Conservation (phyloP, 345 rosid species). For the Camelina hispida region DNA sequence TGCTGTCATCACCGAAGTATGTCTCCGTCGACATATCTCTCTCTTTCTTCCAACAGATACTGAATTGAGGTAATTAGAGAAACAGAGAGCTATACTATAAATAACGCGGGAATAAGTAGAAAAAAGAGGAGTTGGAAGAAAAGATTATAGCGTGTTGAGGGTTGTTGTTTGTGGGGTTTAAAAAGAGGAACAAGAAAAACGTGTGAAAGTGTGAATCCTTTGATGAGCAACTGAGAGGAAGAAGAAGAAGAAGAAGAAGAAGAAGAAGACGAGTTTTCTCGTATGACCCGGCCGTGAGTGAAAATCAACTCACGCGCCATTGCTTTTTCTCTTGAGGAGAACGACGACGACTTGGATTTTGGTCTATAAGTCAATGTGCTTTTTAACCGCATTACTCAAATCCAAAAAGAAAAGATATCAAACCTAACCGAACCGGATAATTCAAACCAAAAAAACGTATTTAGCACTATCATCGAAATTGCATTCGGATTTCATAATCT, state of each 20-base stretch:
- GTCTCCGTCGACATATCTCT: slow-evolving; percentile 50
- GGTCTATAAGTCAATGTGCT: not conserved
- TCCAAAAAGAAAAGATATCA: not conserved
- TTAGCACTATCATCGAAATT: not conserved
- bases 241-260: too few relatives aligned
- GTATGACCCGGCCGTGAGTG: not conserved
- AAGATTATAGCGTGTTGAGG: slow-evolving; percentile 2
- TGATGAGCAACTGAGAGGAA: not conserved
- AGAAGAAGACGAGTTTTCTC: not conserved
- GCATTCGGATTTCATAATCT: too few relatives aligned
- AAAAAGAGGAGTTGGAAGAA: not conserved
- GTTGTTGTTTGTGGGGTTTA: not conserved
- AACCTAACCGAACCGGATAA: not conserved
- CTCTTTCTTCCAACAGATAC: not conserved
- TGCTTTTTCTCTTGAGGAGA: not conserved
- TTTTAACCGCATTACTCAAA: not conserved
- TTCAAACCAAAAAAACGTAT: not conserved
- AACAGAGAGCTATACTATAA: not conserved
- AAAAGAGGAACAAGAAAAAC: not conserved
- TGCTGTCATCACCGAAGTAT: slow-evolving; percentile 49
- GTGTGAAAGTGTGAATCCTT: slow-evolving; percentile 22
- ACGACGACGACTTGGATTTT: not conserved
- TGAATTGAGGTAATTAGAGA: not conserved
- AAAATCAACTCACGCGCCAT: slow-evolving; percentile 9
- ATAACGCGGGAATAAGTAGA: not conserved